Percentiles rank a stretch among this genome's conserved stretches.
phyloP scores from a whole-genome alignment of 208 protist species.

The Leishmania tarentolae region DNA sequence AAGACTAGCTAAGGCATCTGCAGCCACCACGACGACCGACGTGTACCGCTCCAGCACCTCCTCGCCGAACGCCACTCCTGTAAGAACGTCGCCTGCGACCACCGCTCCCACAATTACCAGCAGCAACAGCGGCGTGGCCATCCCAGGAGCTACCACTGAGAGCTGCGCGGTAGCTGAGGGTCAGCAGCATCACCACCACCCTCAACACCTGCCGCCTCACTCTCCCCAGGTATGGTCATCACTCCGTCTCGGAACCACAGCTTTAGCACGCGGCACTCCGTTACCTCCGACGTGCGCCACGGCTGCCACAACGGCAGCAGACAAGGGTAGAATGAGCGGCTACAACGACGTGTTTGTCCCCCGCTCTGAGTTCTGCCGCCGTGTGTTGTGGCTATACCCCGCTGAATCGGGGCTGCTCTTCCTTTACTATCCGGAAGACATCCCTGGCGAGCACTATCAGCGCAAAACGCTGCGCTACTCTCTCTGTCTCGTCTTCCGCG shows the following conservation, averaged over 20 bases:
- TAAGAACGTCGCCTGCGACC: constrained; percentile 4
- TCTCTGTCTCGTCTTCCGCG: constrained; percentile 75
- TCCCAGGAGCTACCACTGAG: neutral
- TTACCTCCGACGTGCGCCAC: neutral
- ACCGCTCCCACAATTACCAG: neutral
- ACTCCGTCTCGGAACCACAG: neutral
- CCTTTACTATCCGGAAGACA: constrained; percentile 86
- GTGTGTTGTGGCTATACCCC: constrained; percentile 69
- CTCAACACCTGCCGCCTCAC: neutral
- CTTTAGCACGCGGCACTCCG: constrained; percentile 1
- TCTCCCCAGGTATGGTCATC: neutral
- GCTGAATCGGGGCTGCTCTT: constrained; percentile 72
- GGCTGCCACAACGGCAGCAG: neutral
- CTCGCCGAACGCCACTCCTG: constrained; percentile 17
- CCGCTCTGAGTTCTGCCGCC: constrained; percentile 75
- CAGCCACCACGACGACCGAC: neutral
- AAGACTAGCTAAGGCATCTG: neutral
- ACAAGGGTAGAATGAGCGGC: constrained; percentile 29
- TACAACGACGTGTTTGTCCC: constrained; percentile 85
- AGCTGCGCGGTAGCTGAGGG: neutral
- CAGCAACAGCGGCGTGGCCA: neutral
- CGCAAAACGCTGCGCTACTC: constrained; percentile 86
- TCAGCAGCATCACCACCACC: neutral
- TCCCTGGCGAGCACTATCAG: constrained; percentile 79
- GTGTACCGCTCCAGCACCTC: constrained; percentile 1